Evolutionary conservation across 1,284 basidiomycete species (phyloP).

Genomic region (Sporisorium iseilematis-ciliati): DNA sequence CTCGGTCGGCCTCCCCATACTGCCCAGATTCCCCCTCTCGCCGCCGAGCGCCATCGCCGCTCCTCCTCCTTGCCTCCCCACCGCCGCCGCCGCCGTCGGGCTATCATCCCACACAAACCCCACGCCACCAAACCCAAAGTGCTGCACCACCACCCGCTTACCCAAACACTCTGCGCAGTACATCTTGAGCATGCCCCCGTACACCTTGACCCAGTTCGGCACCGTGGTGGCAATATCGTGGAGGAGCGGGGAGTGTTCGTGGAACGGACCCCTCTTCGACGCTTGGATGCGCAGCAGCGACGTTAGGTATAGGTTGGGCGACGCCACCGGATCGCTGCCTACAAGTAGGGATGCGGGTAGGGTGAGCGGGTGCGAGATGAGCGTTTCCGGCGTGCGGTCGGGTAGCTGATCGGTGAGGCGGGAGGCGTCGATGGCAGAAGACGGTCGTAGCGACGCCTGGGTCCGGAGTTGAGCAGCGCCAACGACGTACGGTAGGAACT

Average conservation of each 20-base stretch:
- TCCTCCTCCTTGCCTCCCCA: neutral
- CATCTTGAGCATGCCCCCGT: slow-evolving; percentile 93
- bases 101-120: slow-evolving; percentile 44
- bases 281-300: slow-evolving; percentile 77
- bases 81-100: neutral
- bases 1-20: slow-evolving; percentile 40
- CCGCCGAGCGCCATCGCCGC: slow-evolving; percentile 32
- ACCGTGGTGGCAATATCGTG: slow-evolving; percentile 87
- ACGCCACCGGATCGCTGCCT: neutral
- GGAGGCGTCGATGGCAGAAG: slow-evolving; percentile 17
- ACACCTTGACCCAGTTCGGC: slow-evolving; percentile 88
- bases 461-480: slow-evolving; percentile 86
- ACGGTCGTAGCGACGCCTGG: slow-evolving; percentile 20
- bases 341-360: slow-evolving; percentile 11
- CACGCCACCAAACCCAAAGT: slow-evolving; percentile 81
- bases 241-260: slow-evolving; percentile 77
- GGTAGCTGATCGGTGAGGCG: slow-evolving; percentile 13
- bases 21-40: slow-evolving; percentile 32
- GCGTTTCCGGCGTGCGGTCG: neutral
- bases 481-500: slow-evolving; percentile 89
- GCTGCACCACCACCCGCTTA: slow-evolving; percentile 96
- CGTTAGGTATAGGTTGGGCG: slow-evolving; percentile 67
- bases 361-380: slow-evolving; percentile 13
- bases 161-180: slow-evolving; percentile 94
- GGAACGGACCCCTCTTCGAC: slow-evolving; percentile 60